A percentile compares a stretch with the other conserved stretches of the same genome.
Evolutionary conservation across 495 filamentous ascomycete species (phyloP).

Genomic region (Filosporella fistucella): DNA sequence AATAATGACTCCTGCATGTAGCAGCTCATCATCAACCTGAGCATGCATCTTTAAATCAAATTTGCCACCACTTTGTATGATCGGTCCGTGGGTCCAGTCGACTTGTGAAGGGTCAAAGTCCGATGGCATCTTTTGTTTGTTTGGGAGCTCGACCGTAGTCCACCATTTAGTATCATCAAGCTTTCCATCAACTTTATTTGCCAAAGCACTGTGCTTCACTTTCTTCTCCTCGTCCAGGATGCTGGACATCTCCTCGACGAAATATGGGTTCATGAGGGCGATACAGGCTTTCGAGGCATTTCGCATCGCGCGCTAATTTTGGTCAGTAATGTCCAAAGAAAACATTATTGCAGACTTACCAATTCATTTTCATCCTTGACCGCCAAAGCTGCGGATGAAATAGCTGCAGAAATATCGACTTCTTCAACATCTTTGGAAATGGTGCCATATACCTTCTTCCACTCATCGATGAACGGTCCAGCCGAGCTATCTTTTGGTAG

Average conservation of each 20-base stretch:
- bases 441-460: constrained; percentile 75
- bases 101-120: constrained; percentile 90
- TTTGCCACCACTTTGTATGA: constrained; percentile 89
- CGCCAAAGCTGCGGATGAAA: constrained; percentile 82
- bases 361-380: constrained; percentile 95
- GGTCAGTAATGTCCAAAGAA: constrained; percentile 25
- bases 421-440: constrained; percentile 82
- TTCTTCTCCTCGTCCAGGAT: constrained; percentile 95
- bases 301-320: constrained; percentile 69
- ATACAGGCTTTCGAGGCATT: constrained; percentile 90
- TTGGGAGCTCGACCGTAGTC: constrained; percentile 63
- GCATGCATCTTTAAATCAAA: constrained; percentile 83
- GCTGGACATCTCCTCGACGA: constrained; percentile 95
- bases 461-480: constrained; percentile 93
- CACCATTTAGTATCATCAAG: constrained; percentile 93
- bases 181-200: constrained; percentile 81
- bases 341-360: constrained; percentile 14
- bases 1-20: constrained; percentile 92
- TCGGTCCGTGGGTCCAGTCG: constrained; percentile 90
- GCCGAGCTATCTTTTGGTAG: constrained; percentile 76
- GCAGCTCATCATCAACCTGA: constrained; percentile 70
- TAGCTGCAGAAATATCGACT: constrained; percentile 75
- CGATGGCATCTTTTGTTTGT: constrained; percentile 67
- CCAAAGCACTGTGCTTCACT: constrained; percentile 80
- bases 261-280: constrained; percentile 87